Base-by-base conservation (phyloP, 1,284 basidiomycete species). In the Taiwanofungus camphoratus region DNA sequence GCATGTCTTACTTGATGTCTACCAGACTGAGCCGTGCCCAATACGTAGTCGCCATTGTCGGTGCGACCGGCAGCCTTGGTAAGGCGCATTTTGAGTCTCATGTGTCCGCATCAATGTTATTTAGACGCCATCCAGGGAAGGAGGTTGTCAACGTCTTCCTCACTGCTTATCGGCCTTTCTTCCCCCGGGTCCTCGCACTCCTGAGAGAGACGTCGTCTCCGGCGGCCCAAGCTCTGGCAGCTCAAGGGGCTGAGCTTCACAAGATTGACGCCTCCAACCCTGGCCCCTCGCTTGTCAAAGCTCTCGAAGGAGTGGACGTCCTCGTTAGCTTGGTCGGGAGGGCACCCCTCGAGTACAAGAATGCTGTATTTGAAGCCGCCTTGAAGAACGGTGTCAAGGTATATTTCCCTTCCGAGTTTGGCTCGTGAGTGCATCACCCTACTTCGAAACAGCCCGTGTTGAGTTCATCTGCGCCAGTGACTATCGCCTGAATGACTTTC, bases 341-440 rank as follows among this genome's bases (percentile, higher is more conserved):
- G 9, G 23, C 24, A 2, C 37, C 43, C n/a, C 24, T 32, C 9
- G 54, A 50, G 12, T 44, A 50, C 30, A 53, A 50, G 33, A 42
- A 52, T 15, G 51, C 47, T 5, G 21, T 63, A 12, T 41, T 56
- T 15, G 41, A 53, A n/a, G 53, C 51, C 11, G 53, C 53, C 3
- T 40, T 61, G 3, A 51, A 49, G 36, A 51, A 46, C 35, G 49
- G 53, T 27, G 57, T 49, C 12, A 51, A 50, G 43, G 57, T 60
- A 36, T 62, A 59, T 48, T 62, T 62, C 45, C 56, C 60, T 20
- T 55, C 52, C 42, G 62, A 64, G 34, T 64, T 53, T 30, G 62
- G 61, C 24, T 41, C 48, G 62, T 64, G 33, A 20, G 34, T 21
- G 11, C 11, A 24, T 12, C 6, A n/a, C 26, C 8, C 26, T 29